Conservation (phyloP, 495 filamentous ascomycete genomes). For the Hypoxylon trugodes region DNA sequence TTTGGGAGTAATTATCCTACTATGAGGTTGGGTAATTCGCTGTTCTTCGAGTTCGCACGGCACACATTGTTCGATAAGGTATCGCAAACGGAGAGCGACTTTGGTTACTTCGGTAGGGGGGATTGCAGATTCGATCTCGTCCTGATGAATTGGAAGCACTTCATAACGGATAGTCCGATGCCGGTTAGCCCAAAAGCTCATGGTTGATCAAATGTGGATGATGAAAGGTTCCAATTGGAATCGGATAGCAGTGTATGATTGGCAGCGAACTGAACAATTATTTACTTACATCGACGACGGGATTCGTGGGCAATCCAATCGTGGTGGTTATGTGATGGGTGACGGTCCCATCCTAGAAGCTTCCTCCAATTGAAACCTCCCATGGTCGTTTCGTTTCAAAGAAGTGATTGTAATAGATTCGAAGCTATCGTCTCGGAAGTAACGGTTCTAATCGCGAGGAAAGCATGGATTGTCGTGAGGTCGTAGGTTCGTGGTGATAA, state of each 20-base stretch:
- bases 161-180: conserved; percentile 24
- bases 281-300: conserved; percentile 49
- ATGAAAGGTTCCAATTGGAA: background rate
- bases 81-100: conserved; percentile 85
- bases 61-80: conserved; percentile 88
- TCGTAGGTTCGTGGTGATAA: background rate
- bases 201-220: background rate
- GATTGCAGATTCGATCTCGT: conserved; percentile 68
- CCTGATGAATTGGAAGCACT: conserved; percentile 70
- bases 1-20: conserved; percentile 78
- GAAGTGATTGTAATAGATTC: background rate
- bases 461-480: background rate
- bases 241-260: background rate
- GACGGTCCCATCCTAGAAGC: conserved; percentile 55
- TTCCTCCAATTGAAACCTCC: conserved; percentile 48
- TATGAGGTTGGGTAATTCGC: conserved; percentile 78
- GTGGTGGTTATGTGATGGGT: conserved; percentile 43
- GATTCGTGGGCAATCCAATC: conserved; percentile 51
- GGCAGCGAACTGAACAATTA: background rate
- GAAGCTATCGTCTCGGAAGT: background rate
- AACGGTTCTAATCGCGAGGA: background rate
- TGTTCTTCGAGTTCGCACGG: conserved; percentile 83
- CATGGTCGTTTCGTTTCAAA: conserved; percentile 16
- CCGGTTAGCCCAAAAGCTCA: conserved; percentile 29
- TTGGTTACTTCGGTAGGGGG: conserved; percentile 79